Evolutionary conservation across 192 early-diverging fungal species (phyloP).

Genomic region (Coemansia sp.): DNA sequence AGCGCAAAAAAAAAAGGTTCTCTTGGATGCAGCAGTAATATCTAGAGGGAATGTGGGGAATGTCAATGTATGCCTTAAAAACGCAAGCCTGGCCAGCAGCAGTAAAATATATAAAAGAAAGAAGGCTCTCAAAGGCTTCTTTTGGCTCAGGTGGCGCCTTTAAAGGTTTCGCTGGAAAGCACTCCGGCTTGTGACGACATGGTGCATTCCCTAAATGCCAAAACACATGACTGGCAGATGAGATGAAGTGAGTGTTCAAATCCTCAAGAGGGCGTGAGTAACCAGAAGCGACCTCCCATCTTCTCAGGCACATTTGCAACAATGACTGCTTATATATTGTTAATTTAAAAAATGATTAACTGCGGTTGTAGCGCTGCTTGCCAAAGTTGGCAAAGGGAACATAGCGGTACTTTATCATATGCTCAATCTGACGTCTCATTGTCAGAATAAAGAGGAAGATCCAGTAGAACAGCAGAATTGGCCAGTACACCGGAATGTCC

Average conservation of each 20-base stretch:
- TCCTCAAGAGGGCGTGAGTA: too few relatives aligned
- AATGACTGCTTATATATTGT: background rate
- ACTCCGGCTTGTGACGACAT: too few relatives aligned
- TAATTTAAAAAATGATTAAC: slow-evolving; percentile 3
- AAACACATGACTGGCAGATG: too few relatives aligned
- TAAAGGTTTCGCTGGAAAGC: too few relatives aligned
- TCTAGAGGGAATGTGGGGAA: slow-evolving; percentile 5
- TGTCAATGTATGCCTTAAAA: background rate
- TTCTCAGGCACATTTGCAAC: too few relatives aligned
- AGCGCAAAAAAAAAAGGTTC: too few relatives aligned
- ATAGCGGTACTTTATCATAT: slow-evolving; percentile 96
- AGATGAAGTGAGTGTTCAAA: too few relatives aligned
- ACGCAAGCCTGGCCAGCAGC: slow-evolving; percentile 7
- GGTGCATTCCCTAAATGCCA: too few relatives aligned
- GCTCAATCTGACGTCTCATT: slow-evolving; percentile 95
- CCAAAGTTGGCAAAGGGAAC: slow-evolving; percentile 77
- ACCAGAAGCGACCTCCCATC: too few relatives aligned
- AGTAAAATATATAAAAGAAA: background rate
- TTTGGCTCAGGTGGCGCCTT: background rate
- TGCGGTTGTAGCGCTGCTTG: slow-evolving; percentile 64
- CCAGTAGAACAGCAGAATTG: slow-evolving; percentile 96
- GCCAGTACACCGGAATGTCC: slow-evolving; percentile 99
- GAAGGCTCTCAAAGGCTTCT: background rate
- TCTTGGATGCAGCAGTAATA: background rate
- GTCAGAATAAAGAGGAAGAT: slow-evolving; percentile 89